Percentiles rank a stretch among this genome's conserved stretches.
Evolutionary conservation across 352 stramenopile species (phyloP).

Genomic region (Phytophthora melonis): DNA sequence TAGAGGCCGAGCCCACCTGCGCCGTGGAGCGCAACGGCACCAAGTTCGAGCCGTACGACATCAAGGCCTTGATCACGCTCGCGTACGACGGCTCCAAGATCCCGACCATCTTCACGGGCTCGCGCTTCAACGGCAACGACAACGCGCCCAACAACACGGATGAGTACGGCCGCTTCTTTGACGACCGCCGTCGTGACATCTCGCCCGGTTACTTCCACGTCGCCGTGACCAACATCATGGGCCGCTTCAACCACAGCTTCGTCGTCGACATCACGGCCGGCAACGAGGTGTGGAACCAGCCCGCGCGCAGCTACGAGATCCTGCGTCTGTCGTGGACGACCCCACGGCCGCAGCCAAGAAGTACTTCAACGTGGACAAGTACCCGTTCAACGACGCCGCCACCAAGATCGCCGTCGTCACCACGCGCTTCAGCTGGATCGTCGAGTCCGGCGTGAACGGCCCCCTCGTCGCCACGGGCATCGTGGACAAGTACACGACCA

Average conservation of each 20-base stretch:
- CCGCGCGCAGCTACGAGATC: slow-evolving; percentile 57
- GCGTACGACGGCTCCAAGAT: slow-evolving; percentile 63
- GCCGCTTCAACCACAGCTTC: slow-evolving; percentile 56
- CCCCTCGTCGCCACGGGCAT: slow-evolving; percentile 55
- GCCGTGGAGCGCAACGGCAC: slow-evolving; percentile 59
- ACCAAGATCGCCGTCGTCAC: slow-evolving; percentile 65
- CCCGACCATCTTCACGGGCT: slow-evolving; percentile 61
- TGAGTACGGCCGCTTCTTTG: slow-evolving; percentile 56
- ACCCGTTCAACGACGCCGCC: slow-evolving; percentile 71
- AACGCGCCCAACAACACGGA: slow-evolving; percentile 51
- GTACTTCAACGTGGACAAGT: slow-evolving; percentile 58
- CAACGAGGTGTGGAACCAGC: slow-evolving; percentile 75
- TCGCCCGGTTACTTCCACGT: slow-evolving; percentile 69
- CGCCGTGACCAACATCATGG: slow-evolving; percentile 61
- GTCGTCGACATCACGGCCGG: slow-evolving; percentile 64
- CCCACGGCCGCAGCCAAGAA: slow-evolving; percentile 42
- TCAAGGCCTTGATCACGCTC: slow-evolving; percentile 65
- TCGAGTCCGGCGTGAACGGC: slow-evolving; percentile 61
- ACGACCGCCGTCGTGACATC: slow-evolving; percentile 52
- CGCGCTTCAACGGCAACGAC: slow-evolving; percentile 61
- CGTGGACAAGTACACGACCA: slow-evolving; percentile 60
- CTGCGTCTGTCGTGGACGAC: slow-evolving; percentile 55
- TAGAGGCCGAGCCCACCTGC: slow-evolving; percentile 59
- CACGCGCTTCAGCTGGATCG: slow-evolving; percentile 68
- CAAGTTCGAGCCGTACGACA: slow-evolving; percentile 66